These are phyloP conservation scores for Oenanthe sinensis DNA, from an alignment of 129 eudicot species.

Conservation along the genomic window DNA sequence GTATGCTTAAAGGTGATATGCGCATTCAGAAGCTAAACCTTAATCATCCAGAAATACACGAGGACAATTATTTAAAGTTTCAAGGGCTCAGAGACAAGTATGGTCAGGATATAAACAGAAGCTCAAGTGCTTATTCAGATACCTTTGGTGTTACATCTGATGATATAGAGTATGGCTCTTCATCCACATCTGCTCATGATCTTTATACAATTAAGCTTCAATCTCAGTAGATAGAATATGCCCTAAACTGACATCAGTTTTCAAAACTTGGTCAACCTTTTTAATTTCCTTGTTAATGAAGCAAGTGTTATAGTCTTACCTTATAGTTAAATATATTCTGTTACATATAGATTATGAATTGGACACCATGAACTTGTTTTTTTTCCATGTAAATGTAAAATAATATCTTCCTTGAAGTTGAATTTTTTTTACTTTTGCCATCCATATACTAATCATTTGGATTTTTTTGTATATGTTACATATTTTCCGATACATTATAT, in stretches of 20 bases:
- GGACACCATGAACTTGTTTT: too few species aligned
- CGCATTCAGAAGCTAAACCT: too few species aligned
- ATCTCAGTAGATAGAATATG: neutral
- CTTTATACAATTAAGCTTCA: neutral
- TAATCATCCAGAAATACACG: conserved; percentile 6
- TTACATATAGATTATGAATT: too few species aligned
- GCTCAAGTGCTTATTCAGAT: conserved; percentile 5
- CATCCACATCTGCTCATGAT: conserved; percentile 6
- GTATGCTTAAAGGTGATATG: too few species aligned
- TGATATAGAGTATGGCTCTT: neutral
- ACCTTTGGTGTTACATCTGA: neutral
- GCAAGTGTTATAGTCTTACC: neutral
- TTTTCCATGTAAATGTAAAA: too few species aligned
- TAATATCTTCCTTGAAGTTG: too few species aligned
- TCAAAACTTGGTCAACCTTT: neutral
- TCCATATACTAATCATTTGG: too few species aligned
- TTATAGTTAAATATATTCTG: too few species aligned
- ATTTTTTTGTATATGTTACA: too few species aligned
- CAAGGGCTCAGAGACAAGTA: conserved; percentile 20
- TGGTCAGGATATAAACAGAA: neutral
- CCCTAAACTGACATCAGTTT: neutral
- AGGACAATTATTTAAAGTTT: conserved; percentile 17
- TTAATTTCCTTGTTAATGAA: too few species aligned
- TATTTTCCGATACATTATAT: too few species aligned
- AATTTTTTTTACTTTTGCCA: too few species aligned